Percentiles rank a stretch among this genome's conserved stretches.
Evolutionary conservation across 2,329 filamentous ascomycete species (phyloP).

Genomic region (Penicillium polonicum): DNA sequence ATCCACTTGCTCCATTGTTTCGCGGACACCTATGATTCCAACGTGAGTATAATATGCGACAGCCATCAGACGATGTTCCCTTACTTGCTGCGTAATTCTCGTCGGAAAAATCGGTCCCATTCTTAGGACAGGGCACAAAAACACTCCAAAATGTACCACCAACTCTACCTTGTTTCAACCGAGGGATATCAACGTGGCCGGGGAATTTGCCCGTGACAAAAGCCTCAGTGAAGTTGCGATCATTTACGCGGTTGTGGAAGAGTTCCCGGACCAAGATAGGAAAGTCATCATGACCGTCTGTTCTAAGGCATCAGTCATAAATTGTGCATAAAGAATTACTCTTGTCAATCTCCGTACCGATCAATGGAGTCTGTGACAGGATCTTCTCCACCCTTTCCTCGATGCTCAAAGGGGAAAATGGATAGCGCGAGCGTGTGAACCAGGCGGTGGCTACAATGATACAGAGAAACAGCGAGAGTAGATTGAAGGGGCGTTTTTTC

Average conservation of each 20-base stretch:
- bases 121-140: constrained; percentile 71
- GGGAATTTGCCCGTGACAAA: constrained; percentile 70
- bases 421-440: constrained; percentile 15
- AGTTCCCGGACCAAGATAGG: constrained; percentile 66
- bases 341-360: constrained; percentile 38
- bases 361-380: constrained; percentile 48
- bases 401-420: constrained; percentile 22
- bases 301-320: background rate
- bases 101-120: constrained; percentile 72
- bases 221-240: constrained; percentile 66
- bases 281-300: constrained; percentile 89
- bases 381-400: constrained; percentile 46
- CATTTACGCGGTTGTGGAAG: constrained; percentile 77
- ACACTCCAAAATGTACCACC: constrained; percentile 95
- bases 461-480: constrained; percentile 12
- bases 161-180: constrained; percentile 62
- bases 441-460: constrained; percentile 13
- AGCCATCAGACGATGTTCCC: constrained; percentile 25
- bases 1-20: constrained; percentile 40
- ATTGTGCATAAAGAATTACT: background rate
- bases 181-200: constrained; percentile 75
- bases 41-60: background rate
- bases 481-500: background rate
- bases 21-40: constrained; percentile 28
- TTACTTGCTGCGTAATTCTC: constrained; percentile 66